A percentile compares a stretch with the other conserved stretches of the same genome.
phyloP scores from a whole-genome alignment of 2,329 filamentous ascomycete species.

The Elsinoe fawcettii region DNA sequence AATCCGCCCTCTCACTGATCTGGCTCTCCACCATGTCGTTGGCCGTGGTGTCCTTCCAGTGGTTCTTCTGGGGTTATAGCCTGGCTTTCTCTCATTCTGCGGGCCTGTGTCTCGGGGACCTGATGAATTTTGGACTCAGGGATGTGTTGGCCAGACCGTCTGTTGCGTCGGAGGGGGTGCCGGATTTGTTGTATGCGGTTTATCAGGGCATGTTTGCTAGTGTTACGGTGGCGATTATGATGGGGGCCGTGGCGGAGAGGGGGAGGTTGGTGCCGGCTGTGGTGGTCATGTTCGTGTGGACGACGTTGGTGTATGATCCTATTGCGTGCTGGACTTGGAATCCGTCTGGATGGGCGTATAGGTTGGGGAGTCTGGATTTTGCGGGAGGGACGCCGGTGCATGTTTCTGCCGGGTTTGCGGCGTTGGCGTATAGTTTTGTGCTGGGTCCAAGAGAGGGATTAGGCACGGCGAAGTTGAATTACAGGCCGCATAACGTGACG shows the following conservation, averaged over 20 bases:
- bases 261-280: slow-evolving; percentile 82
- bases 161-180: slow-evolving; percentile 63
- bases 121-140: slow-evolving; percentile 71
- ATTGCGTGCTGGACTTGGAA: slow-evolving; percentile 98
- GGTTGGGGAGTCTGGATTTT: slow-evolving; percentile 77
- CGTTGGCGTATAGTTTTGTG: slow-evolving; percentile 85
- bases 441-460: slow-evolving; percentile 78
- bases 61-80: slow-evolving; percentile 94
- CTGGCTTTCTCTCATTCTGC: slow-evolving; percentile 73
- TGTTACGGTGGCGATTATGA: slow-evolving; percentile 81
- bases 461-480: slow-evolving; percentile 81
- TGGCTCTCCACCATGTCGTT: slow-evolving; percentile 78
- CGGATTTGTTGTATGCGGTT: slow-evolving; percentile 75
- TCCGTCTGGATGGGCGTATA: slow-evolving; percentile 67
- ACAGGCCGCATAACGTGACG: slow-evolving; percentile 85
- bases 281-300: slow-evolving; percentile 90
- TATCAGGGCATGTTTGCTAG: slow-evolving; percentile 86
- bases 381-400: slow-evolving; percentile 87
- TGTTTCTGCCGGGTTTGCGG: slow-evolving; percentile 73
- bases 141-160: slow-evolving; percentile 69
- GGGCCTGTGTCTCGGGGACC: slow-evolving; percentile 66
- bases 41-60: slow-evolving; percentile 76
- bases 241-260: slow-evolving; percentile 77
- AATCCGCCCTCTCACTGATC: slow-evolving; percentile 79
- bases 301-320: slow-evolving; percentile 81